Base-by-base conservation (phyloP, 2,329 filamentous ascomycete species). In the Neobulgaria alba region DNA sequence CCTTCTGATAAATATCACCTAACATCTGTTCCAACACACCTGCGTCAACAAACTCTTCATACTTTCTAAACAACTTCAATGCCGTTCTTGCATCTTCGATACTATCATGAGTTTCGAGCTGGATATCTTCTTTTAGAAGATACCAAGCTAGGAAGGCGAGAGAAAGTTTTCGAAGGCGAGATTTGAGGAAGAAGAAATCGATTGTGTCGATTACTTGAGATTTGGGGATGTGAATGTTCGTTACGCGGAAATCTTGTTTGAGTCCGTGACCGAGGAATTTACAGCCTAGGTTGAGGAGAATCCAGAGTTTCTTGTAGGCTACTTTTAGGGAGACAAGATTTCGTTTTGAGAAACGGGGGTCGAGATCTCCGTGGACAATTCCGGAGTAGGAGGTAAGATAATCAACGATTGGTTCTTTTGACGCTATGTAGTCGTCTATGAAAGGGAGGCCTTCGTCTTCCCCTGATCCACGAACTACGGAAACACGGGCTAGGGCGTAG, bases 301-400 rank as follows among this genome's bases (percentile, higher is more conserved):
- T 77, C 93, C 93, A 98, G 20, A 98, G 78, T 62, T 95, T 95
- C 65, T 98, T 98, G 71, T 96, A 98, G 1, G 86, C 89, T 43
- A 85, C 76, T 61, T 98, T 98, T 30, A 96, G 72, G 2, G 84
- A 75, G 7, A 96, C 80, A 0, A 96, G 75, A 40, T 87, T 86
- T 62, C 95, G 90, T 39, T 73, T 76, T 32, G 84, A 85, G n/a
- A 75, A 72, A 41, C 78, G 72, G 18, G 82, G 79, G 53, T 95
- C 88, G 7, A 98, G 71, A 57, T 98, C 92, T 16, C 83, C 82
- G 1, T 82, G 75, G 3, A 82, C 83, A 52, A 98, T 94, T 31
- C 92, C 92, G 0, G 90, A 96, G 67, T 87, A 96, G 33, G 84
- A 82, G 0, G 93, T 98, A 29, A 98, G 71, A 59, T 96, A 95